phyloP scores from a whole-genome alignment of 345 rosid species.

The Punica granatum region DNA sequence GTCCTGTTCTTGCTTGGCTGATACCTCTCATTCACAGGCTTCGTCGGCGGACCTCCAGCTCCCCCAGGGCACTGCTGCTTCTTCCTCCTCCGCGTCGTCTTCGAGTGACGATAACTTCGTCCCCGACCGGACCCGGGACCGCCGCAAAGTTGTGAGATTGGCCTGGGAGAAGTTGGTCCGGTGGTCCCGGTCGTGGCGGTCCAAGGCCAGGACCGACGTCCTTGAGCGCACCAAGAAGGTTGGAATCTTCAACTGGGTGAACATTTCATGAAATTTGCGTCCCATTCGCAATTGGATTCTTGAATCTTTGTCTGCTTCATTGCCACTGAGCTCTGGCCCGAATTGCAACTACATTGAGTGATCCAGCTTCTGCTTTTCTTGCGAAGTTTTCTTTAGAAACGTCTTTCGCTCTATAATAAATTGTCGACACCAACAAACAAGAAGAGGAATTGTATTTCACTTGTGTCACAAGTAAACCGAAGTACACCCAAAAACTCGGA shows the following conservation, averaged over 20 bases:
- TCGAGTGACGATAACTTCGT: background rate
- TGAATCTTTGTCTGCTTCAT: background rate
- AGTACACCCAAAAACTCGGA: background rate
- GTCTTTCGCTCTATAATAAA: too few species aligned
- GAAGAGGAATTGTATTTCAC: background rate
- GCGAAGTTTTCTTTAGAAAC: too few species aligned
- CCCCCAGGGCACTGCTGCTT: slow-evolving; percentile 2
- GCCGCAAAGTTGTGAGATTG: slow-evolving; percentile 58
- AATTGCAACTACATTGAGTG: background rate
- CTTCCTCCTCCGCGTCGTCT: background rate
- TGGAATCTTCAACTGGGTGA: background rate
- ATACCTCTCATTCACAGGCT: background rate
- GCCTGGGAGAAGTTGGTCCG: slow-evolving; percentile 92
- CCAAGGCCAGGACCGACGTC: slow-evolving; percentile 64
- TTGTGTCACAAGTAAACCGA: background rate
- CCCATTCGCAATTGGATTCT: background rate
- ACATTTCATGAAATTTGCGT: background rate
- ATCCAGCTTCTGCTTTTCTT: background rate
- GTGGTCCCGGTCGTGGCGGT: slow-evolving; percentile 88
- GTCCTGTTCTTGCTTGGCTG: slow-evolving; percentile 1
- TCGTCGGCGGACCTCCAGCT: slow-evolving; percentile 7
- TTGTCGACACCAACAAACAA: too few species aligned
- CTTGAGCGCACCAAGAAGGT: slow-evolving; percentile 83
- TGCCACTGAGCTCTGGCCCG: background rate
- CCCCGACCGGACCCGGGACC: slow-evolving; percentile 23